These are phyloP conservation scores for Triticum timopheevii DNA, from an alignment of 176 grass and related monocot genomes.

Conservation along the genomic window DNA sequence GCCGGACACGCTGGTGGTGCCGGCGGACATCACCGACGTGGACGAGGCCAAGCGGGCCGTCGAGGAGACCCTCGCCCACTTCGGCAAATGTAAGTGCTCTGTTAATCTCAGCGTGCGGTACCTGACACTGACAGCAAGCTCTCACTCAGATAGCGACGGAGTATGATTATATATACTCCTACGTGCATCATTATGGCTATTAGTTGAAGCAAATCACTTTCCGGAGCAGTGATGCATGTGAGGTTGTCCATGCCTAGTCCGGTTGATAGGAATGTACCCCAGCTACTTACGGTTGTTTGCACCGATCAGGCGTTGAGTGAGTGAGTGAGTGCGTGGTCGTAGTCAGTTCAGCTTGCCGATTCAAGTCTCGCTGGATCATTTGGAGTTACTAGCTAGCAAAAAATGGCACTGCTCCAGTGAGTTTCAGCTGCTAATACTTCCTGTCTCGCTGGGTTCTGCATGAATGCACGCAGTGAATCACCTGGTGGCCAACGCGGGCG, in stretches of 20 bases:
- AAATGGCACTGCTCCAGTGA: neutral
- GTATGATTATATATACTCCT: too few relatives aligned
- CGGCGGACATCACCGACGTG: conserved; percentile 60
- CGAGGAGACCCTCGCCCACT: conserved; percentile 73
- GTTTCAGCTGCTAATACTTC: too few relatives aligned
- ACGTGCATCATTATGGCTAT: neutral
- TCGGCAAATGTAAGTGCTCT: conserved; percentile 55
- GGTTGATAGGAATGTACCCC: neutral
- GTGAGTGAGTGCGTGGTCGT: neutral
- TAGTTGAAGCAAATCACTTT: neutral
- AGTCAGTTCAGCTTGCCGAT: neutral
- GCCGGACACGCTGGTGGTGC: conserved; percentile 59
- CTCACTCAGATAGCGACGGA: neutral
- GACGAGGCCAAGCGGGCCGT: conserved; percentile 68
- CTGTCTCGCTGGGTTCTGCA: neutral
- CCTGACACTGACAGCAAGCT: too few relatives aligned
- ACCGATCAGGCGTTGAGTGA: neutral
- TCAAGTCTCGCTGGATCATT: neutral
- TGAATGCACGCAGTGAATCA: conserved; percentile 64
- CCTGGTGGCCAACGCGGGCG: conserved; percentile 82
- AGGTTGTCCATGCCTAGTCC: neutral
- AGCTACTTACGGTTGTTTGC: neutral
- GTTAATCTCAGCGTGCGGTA: neutral
- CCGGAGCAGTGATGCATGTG: neutral
- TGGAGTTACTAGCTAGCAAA: neutral